Evolutionary conservation across 768 basidiomycete genomes (phyloP), one percentile per base, ranked within the genome.

Genomic region (Flagelloscypha sp.): DNA sequence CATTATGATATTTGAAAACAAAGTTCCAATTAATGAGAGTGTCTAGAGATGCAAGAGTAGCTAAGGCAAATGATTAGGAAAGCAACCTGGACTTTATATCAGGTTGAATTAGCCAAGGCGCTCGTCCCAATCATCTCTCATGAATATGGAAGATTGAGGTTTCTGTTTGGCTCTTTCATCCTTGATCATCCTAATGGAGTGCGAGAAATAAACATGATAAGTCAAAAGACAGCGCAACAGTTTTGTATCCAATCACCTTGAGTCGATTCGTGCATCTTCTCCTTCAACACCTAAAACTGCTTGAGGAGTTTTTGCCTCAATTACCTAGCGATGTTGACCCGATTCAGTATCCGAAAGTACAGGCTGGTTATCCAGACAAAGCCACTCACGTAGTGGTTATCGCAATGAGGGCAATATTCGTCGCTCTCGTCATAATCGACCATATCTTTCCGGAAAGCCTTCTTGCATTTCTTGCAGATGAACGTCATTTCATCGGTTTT

Each of bases 401-500:
- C 95, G 53, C 95, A 97, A 58, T 95, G 84, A 0, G 94, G 95
- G 54, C 95, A 98, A 54, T 81, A 98, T 59, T 99, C 95, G 55
- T 98, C 93, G 52, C 89, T 90, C 56, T 99, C 94, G 48, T 98
- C 94, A 50, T 88, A 98, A 6, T 57, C 59, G 0, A 68, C 44
- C 89, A 97, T 92, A 58, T 97, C 90, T 63, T 99, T 98, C 45
- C 93, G 65, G 54, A 99, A 98, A 4, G 89, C 90, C 63, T 94
- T 95, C 58, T 85, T 87, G 65, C 86, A 88, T 57, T 88, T 88
- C 55, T 89, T 89, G 63, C 85, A 89, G 38, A 74, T 59, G 52
- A 89, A 87, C 5, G 61, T 59, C 85, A 88, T 87, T 62, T 99
- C 95, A 27, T 68, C 66, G 37, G 86, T 86, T 58, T 76, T 83